Evolutionary conservation across 371 early-diverging fungal genomes (phyloP), one percentile per base, ranked within the genome.

Genomic region (Rhizopus arrhizus): DNA sequence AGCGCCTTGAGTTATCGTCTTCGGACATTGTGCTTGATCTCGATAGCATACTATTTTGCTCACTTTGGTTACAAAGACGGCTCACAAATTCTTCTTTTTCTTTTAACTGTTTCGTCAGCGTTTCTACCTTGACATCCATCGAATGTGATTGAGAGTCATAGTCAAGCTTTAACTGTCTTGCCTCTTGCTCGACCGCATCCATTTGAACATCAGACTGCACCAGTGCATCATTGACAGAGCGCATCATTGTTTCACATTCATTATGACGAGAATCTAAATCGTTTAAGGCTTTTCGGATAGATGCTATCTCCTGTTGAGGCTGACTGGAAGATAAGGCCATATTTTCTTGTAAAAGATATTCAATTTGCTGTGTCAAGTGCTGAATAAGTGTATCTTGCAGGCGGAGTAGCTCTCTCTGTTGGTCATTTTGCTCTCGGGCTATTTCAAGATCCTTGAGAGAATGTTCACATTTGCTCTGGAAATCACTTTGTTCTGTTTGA

Each of bases 311-410:
- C 34, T 31, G 8, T 10, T 33, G 5, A 22, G 61, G 51, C 2
- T 47, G 22, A 12, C 53, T n/a, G 2, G 46, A n/a, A 8, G 40
- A 38, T 38, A 8, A 38, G 11, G 5, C 13, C 40, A 13, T 6
- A 32, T 63, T 41, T 38, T 55, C 36, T 29, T 48, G 43, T 15
- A 40, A 3, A 12, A 60, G 22, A 10, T 56, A 38, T 3, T 64
- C 52, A 12, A 61, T 28, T 48, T 73, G 58, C 41, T 43, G 36
- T 43, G 64, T 42, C 52, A 70, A 56, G 38, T 64, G 55, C n/a
- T 54, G 55, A 15, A 78, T 75, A 3, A 78, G 45, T 8, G 50
- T 65, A 52, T 75, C 78, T 60, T 78, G 78, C 6, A 69, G 32
- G 6, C 59, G 0, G 3, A 78, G 52, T 3, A 78, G 40, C 31